Evolutionary conservation across 331 rosid genomes (phyloP).

Genomic region (Rhamnella rubrinervis): DNA sequence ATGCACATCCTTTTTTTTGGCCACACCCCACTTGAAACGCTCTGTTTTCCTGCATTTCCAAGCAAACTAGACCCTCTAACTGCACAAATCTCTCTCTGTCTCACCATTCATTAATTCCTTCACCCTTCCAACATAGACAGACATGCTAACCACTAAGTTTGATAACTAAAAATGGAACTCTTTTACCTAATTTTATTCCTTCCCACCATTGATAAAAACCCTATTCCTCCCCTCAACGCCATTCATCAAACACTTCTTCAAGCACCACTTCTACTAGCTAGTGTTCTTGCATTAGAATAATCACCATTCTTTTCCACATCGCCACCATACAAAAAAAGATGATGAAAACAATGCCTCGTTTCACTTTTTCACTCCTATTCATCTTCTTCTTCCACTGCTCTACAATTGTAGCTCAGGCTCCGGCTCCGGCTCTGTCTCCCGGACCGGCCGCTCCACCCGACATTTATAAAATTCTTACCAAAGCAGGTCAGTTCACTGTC

Average conservation of each 20-base stretch:
- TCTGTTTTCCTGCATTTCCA: conserved; percentile 53
- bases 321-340: not conserved
- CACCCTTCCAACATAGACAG: conserved; percentile 36
- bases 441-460: not conserved
- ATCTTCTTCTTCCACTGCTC: not conserved
- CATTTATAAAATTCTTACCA: not conserved
- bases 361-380: not conserved
- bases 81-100: conserved; percentile 2
- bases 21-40: conserved; percentile 40
- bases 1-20: conserved; percentile 24
- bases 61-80: conserved; percentile 61
- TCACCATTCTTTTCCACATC: no score
- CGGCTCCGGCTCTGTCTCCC: no score
- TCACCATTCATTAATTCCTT: conserved; percentile 27
- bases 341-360: not conserved
- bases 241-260: conserved; percentile 16
- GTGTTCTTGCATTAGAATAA: no score
- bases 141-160: conserved; percentile 32
- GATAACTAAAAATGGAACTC: conserved; percentile 20
- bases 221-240: conserved; percentile 23
- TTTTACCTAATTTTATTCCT: conserved; percentile 39
- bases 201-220: conserved; percentile 48
- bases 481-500: conserved; percentile 18
- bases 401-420: not conserved
- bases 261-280: conserved; percentile 21